Evolutionary conservation across 768 basidiomycete species (phyloP).

Genomic region (Tulasnella sp.): DNA sequence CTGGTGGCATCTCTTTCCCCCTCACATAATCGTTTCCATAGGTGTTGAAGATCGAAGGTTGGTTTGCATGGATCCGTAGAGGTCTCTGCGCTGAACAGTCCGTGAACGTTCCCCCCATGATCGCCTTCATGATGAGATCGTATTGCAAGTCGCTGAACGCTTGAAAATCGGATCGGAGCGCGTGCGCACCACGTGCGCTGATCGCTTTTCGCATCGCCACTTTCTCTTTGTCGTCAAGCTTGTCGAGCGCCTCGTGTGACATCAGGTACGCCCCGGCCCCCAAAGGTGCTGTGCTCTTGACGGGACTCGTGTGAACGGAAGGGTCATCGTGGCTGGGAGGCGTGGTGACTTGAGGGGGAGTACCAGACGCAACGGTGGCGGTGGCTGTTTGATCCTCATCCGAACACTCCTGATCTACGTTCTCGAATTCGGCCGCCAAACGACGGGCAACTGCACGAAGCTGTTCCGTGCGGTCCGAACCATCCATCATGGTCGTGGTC

Average conservation of each 20-base stretch:
- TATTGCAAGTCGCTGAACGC: conserved; percentile 21
- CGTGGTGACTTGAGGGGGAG: too few species aligned
- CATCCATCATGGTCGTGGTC: conserved; percentile 4
- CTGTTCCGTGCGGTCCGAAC: conserved; percentile 13
- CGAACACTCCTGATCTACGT: background rate
- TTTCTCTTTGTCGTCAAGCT: conserved; percentile 8
- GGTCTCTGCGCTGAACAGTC: conserved; percentile 13
- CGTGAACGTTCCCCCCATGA: conserved; percentile 19
- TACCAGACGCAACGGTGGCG: background rate
- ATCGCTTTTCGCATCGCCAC: background rate
- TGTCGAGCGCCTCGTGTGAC: background rate
- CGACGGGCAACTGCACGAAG: conserved; percentile 14
- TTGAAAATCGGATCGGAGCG: conserved; percentile 16
- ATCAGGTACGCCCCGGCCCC: background rate
- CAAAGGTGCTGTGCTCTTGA: too few species aligned
- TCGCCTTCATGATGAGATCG: conserved; percentile 19
- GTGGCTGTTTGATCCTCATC: background rate
- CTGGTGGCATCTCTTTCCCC: conserved; percentile 5
- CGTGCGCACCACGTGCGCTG: conserved; percentile 7
- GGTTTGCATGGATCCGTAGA: conserved; percentile 19
- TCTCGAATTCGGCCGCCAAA: conserved; percentile 14
- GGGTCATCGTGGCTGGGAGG: too few species aligned
- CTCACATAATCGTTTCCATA: conserved; percentile 18
- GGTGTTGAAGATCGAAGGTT: conserved; percentile 18
- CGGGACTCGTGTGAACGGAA: too few species aligned